phyloP scores from a whole-genome alignment of 1,284 basidiomycete species.

The Tilletiaria anomala region DNA sequence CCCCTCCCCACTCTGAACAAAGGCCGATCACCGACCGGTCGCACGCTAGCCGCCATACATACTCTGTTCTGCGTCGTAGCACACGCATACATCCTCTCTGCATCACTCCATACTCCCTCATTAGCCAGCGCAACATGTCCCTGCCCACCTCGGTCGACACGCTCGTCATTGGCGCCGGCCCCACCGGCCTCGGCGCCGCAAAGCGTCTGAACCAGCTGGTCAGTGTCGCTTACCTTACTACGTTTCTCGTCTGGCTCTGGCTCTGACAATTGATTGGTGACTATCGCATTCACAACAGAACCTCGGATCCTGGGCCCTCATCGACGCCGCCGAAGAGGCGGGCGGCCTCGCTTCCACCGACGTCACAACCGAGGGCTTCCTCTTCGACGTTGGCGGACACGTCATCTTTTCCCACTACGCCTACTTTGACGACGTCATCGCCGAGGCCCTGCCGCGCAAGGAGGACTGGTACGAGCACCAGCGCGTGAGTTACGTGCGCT shows the following conservation, averaged over 20 bases:
- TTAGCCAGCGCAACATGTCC: conserved; percentile 6
- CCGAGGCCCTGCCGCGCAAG: conserved; percentile 42
- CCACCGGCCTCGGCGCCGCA: conserved; percentile 46
- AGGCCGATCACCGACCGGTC: too few species aligned
- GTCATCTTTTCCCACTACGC: conserved; percentile 48
- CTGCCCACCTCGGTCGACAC: conserved; percentile 19
- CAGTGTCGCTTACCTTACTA: conserved; percentile 6
- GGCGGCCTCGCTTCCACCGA: conserved; percentile 47
- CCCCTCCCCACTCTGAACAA: too few species aligned
- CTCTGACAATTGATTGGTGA: not conserved
- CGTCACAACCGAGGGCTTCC: conserved; percentile 45
- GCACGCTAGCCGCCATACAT: too few species aligned
- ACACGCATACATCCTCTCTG: too few species aligned
- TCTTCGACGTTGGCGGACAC: conserved; percentile 47
- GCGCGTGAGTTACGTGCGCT: conserved; percentile 46
- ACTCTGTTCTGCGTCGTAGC: too few species aligned
- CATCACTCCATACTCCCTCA: not conserved
- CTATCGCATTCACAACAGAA: conserved; percentile 30
- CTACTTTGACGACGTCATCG: conserved; percentile 46
- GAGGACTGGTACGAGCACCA: conserved; percentile 46
- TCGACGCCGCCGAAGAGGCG: conserved; percentile 42
- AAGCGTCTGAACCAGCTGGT: conserved; percentile 45
- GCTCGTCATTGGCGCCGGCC: conserved; percentile 37
- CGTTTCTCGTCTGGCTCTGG: not conserved
- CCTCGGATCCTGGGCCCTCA: conserved; percentile 41